These are phyloP conservation scores for Tremellales sp. DNA, from an alignment of 1,284 basidiomycete genomes.

Conservation along the genomic window DNA sequence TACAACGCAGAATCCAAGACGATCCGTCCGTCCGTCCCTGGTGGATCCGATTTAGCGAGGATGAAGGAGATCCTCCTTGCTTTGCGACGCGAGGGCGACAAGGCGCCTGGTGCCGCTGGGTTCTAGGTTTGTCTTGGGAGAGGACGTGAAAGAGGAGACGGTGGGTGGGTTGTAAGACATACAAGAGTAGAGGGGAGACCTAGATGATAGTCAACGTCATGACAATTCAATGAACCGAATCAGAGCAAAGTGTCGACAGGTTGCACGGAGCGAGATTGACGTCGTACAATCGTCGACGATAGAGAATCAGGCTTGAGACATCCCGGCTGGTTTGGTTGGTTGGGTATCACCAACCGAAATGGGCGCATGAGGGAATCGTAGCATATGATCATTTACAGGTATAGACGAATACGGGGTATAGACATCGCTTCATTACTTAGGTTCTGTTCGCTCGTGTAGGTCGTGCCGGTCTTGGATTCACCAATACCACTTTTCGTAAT, in stretches of 20 bases:
- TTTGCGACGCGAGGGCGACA: constrained; percentile 79
- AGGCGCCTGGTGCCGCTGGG: constrained; percentile 85
- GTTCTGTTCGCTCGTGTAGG: background rate
- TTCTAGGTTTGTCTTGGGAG: constrained; percentile 55
- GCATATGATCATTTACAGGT: background rate
- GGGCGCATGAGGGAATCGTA: background rate
- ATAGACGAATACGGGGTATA: background rate
- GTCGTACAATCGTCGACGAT: background rate
- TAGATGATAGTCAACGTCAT: background rate
- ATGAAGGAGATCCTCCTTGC: constrained; percentile 88
- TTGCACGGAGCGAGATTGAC: background rate
- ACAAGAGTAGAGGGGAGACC: background rate
- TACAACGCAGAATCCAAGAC: constrained; percentile 78
- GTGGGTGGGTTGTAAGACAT: background rate
- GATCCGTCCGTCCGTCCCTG: constrained; percentile 76
- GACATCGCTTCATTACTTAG: background rate
- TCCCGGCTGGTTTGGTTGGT: too few species aligned
- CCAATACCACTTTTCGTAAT: constrained; percentile 30
- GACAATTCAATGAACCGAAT: background rate
- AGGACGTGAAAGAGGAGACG: background rate
- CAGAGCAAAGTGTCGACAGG: too few species aligned
- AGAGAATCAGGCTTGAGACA: background rate
- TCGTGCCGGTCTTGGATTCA: constrained; percentile 8
- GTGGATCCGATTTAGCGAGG: constrained; percentile 79
- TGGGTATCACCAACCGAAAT: too few species aligned